Evolutionary conservation across 441 rosid species (phyloP).

Genomic region (Rhodomyrtus psidioides): DNA sequence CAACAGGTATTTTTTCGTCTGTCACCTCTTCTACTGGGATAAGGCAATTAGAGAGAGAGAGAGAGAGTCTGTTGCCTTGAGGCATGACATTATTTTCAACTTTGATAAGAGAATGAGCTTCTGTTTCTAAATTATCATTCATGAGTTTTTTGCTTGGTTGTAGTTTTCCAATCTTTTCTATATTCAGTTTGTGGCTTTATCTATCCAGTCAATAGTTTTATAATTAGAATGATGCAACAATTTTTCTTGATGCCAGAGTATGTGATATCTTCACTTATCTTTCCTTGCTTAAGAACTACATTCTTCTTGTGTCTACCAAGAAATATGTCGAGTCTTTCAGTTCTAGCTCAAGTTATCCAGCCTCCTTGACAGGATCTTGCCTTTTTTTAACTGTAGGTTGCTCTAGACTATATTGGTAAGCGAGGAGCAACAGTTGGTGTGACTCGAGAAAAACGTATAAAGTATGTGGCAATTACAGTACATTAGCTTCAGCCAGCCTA

Average conservation of each 20-base stretch:
- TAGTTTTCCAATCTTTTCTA: not conserved
- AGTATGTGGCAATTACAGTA: conserved; percentile 40
- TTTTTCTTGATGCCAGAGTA: not conserved
- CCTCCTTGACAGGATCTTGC: not conserved
- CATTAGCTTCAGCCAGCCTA: not conserved
- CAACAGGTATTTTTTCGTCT: conserved; percentile 51
- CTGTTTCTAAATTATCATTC: not conserved
- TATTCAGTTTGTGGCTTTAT: not conserved
- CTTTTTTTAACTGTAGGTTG: conserved; percentile 52
- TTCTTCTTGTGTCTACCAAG: not conserved
- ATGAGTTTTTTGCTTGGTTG: not conserved
- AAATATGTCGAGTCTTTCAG: not conserved
- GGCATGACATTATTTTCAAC: not conserved
- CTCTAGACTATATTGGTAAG: conserved; percentile 92
- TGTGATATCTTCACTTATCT: not conserved
- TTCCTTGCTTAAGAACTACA: not conserved
- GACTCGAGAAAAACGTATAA: conserved; percentile 84
- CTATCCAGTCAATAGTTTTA: not conserved
- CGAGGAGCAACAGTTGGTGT: conserved; percentile 95
- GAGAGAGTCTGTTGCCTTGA: not conserved
- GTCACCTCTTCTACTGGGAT: not conserved
- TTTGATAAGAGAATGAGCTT: not conserved
- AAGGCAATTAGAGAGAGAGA: not conserved
- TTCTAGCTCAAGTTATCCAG: not conserved
- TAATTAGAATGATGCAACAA: not conserved